A percentile compares a stretch with the other conserved stretches of the same genome.
Evolutionary conservation across 2,329 filamentous ascomycete species (phyloP).

Genomic region (Beauveria medogensis): DNA sequence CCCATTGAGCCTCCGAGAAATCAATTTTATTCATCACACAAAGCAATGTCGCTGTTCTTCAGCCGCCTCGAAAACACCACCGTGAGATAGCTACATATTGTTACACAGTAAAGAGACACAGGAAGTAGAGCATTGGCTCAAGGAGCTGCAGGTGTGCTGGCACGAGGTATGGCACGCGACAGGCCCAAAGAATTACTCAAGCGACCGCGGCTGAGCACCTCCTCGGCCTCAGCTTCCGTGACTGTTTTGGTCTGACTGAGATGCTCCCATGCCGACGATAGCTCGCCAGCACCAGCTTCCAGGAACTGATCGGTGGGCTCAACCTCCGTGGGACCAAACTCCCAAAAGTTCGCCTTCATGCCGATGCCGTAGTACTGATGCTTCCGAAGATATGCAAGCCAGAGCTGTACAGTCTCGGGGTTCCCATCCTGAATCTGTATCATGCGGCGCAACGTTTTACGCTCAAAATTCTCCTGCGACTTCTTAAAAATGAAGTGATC

Average conservation of each 20-base stretch:
- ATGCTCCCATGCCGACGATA: conserved; percentile 46
- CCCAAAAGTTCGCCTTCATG: conserved; percentile 98
- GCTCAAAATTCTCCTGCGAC: conserved; percentile 94
- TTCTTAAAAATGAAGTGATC: conserved; percentile 95
- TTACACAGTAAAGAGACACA: background rate
- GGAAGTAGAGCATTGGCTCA: background rate
- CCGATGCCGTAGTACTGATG: conserved; percentile 93
- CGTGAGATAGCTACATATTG: background rate
- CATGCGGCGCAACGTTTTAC: conserved; percentile 74
- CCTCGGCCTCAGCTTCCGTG: conserved; percentile 47
- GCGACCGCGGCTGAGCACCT: conserved; percentile 46
- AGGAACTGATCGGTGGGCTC: conserved; percentile 14
- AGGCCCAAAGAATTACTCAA: conserved; percentile 32
- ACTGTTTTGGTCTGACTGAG: conserved; percentile 44
- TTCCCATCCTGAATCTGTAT: conserved; percentile 92
- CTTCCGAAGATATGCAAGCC: conserved; percentile 87
- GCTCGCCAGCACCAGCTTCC: conserved; percentile 17
- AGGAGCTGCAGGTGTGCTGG: background rate
- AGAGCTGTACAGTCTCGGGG: conserved; percentile 79
- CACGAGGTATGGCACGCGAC: background rate
- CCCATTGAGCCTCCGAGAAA: background rate
- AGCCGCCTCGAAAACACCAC: background rate
- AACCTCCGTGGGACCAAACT: conserved; percentile 41
- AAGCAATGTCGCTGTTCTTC: background rate
- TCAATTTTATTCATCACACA: background rate